phyloP scores from a whole-genome alignment of 2,329 filamentous ascomycete genomes.

The Phoma sp. region DNA sequence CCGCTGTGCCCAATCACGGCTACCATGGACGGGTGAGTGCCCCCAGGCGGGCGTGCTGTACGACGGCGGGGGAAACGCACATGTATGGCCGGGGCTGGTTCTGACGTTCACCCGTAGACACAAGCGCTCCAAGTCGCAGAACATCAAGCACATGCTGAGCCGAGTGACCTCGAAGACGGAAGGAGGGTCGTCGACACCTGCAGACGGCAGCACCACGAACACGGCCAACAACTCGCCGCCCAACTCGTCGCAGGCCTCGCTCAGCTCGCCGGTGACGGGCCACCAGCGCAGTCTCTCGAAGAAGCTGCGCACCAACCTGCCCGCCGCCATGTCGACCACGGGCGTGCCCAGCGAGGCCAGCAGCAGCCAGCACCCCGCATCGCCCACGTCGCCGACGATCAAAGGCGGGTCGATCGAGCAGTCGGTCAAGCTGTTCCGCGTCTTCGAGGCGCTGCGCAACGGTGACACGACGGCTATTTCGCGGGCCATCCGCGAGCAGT shows the following conservation, averaged over 20 bases:
- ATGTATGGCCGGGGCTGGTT: slow-evolving; percentile 16
- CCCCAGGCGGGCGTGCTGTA: slow-evolving; percentile 19
- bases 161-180: slow-evolving; percentile 46
- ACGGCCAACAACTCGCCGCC: slow-evolving; percentile 25
- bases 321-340: slow-evolving; percentile 38
- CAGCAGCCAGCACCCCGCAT: slow-evolving; percentile 19
- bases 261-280: slow-evolving; percentile 33
- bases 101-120: slow-evolving; percentile 36
- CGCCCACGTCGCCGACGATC: slow-evolving; percentile 38
- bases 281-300: slow-evolving; percentile 40
- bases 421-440: slow-evolving; percentile 90
- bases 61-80: slow-evolving; percentile 12
- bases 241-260: slow-evolving; percentile 33
- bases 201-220: slow-evolving; percentile 22
- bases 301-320: slow-evolving; percentile 38
- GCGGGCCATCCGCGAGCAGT: slow-evolving; percentile 77
- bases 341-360: slow-evolving; percentile 16
- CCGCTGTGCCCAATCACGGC: slow-evolving; percentile 26
- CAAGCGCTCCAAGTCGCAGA: slow-evolving; percentile 53
- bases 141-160: slow-evolving; percentile 48
- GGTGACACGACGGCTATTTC: slow-evolving; percentile 92
- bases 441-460: slow-evolving; percentile 89
- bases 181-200: slow-evolving; percentile 30
- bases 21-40: slow-evolving; percentile 46
- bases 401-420: slow-evolving; percentile 74